Base-by-base conservation (phyloP, 1,139 yeast genomes). In the Zygosaccharomyces sapae region DNA sequence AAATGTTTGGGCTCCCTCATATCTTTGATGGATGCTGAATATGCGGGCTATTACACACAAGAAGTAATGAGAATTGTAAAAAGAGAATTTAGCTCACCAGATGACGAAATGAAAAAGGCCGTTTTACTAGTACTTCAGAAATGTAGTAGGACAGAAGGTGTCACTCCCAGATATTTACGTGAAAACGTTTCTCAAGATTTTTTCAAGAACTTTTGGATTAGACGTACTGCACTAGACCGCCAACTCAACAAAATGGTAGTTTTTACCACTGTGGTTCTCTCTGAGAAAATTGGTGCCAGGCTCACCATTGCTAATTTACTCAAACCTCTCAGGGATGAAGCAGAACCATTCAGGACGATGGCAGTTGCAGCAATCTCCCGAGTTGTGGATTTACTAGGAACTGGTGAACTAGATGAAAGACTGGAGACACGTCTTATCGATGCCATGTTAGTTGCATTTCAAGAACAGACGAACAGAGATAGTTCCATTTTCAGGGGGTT, bases 11-110 rank as follows among this genome's bases (percentile, higher is more conserved):
- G 96, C 0, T 78, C 81, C 24, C 72, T 90, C 5, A 80, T 90
- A 7, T 96, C 97, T 0, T 68, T 92, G 44, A 89, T 92, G 96
- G 83, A 80, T 47, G 81, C 81, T 12, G 96, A 88, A 52, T 83
- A 86, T 62, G 83, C 92, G 0, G 79, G 81, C 49, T 86, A 81
- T 61, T 89, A 88, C 58, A 80, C 96, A 0, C 75, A 76, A 39
- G 95, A 87, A 58, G 75, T 89, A 3, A 77, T 88, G 72, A 70
- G 70, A 20, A 75, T 88, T 16, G 70, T 89, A 9, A 64, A 81
- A 2, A 72, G 94, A 47, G 96, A 90, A 63, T 86, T 88, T 58
- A 67, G 73, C 34, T 79, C 95, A 0, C 90, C 95, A 0, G 96
- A 89, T 60, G 96, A 87, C 53, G 97, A 90, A 47, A 86, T 92